Conservation (phyloP, 2,329 filamentous ascomycete species). For the Dothideomycetes sp. region DNA sequence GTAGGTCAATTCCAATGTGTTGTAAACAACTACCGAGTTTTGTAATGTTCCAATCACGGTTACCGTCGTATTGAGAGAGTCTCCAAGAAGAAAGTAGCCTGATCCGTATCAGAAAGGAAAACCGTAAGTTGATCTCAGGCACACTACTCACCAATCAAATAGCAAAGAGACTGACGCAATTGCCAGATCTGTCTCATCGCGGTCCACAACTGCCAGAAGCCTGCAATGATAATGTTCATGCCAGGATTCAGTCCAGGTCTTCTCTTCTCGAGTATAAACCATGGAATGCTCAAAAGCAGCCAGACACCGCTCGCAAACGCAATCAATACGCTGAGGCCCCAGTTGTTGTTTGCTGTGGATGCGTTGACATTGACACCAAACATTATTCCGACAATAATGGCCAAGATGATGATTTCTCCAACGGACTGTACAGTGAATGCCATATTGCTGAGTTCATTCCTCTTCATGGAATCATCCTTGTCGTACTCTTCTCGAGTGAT, state of each 20-base stretch:
- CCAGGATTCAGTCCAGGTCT: constrained; percentile 47
- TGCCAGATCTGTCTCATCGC: constrained; percentile 51
- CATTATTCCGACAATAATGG: constrained; percentile 54
- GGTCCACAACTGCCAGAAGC: constrained; percentile 50
- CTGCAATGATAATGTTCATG: constrained; percentile 44
- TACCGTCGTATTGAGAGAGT: constrained; percentile 59
- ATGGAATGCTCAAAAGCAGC: constrained; percentile 53
- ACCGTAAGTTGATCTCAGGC: too few relatives aligned
- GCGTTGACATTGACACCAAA: constrained; percentile 50
- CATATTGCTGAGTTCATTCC: constrained; percentile 52
- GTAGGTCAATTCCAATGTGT: constrained; percentile 54
- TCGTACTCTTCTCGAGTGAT: constrained; percentile 52
- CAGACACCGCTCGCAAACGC: constrained; percentile 55
- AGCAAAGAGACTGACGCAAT: constrained; percentile 54
- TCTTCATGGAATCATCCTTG: constrained; percentile 48
- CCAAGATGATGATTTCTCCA: constrained; percentile 51
- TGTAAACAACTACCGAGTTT: constrained; percentile 53
- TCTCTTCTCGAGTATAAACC: constrained; percentile 55
- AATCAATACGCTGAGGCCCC: constrained; percentile 54
- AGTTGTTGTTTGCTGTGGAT: constrained; percentile 51
- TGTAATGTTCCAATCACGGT: constrained; percentile 57
- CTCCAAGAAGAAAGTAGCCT: constrained; percentile 56
- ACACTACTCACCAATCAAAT: constrained; percentile 44
- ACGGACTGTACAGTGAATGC: constrained; percentile 54
- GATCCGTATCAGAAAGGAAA: constrained; percentile 14